Percentiles rank a stretch among this genome's conserved stretches.
phyloP scores from a whole-genome alignment of 805 yeast species.

The Nakazawaea populi region DNA sequence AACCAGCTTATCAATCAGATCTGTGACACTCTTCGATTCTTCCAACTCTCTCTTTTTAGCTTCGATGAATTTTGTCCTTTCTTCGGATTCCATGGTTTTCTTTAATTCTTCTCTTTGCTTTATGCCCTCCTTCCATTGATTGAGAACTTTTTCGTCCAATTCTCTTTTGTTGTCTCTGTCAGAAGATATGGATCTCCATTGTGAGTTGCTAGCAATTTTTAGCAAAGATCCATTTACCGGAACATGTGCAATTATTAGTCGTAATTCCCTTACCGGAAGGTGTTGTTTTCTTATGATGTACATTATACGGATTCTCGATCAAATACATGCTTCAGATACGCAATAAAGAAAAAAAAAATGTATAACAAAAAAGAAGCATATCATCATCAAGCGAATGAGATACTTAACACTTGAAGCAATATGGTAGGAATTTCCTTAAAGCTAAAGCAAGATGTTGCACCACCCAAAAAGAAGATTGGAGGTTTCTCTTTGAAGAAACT shows the following conservation, averaged over 20 bases:
- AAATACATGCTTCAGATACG: too few relatives aligned
- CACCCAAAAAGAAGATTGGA: slow-evolving; percentile 17
- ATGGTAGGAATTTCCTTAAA: slow-evolving; percentile 35
- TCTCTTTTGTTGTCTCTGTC: slow-evolving; percentile 1
- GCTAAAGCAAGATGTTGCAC: slow-evolving; percentile 16
- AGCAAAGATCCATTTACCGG: neutral
- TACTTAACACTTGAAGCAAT: too few relatives aligned
- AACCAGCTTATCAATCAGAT: neutral
- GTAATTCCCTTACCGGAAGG: neutral
- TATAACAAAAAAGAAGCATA: neutral
- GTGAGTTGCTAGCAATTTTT: neutral
- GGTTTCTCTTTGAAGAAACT: slow-evolving; percentile 27
- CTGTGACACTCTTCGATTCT: neutral
- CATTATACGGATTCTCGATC: too few relatives aligned
- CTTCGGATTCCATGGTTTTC: neutral
- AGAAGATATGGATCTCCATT: neutral
- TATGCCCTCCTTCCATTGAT: slow-evolving; percentile 10
- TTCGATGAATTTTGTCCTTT: slow-evolving; percentile 5
- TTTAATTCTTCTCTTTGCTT: slow-evolving; percentile 9
- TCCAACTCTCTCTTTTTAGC: slow-evolving; percentile 8
- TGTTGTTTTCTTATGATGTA: too few relatives aligned
- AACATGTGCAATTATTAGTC: neutral
- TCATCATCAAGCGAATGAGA: too few relatives aligned
- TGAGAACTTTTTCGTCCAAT: slow-evolving; percentile 6
- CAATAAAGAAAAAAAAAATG: neutral